Conservation (phyloP, 2,329 filamentous ascomycete species). For the Alternaria incomplexa region DNA sequence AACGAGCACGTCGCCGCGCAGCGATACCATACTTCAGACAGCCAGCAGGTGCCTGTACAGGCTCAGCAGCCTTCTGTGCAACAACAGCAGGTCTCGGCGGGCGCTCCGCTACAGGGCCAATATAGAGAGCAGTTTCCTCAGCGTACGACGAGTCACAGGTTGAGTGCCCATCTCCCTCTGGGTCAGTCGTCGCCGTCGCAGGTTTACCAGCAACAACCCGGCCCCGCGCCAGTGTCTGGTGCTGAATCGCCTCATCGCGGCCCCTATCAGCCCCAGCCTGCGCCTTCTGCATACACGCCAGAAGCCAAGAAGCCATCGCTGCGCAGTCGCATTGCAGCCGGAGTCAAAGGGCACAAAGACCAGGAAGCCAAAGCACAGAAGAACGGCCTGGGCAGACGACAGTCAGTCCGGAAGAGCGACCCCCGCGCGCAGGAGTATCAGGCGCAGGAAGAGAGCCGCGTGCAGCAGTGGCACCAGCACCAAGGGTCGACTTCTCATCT, state of each 20-base stretch:
- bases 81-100: slow-evolving; percentile 11
- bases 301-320: slow-evolving; percentile 43
- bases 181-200: slow-evolving; percentile 29
- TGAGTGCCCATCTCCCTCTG: slow-evolving; percentile 35
- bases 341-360: slow-evolving; percentile 40
- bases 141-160: slow-evolving; percentile 40
- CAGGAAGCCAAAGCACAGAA: slow-evolving; percentile 41
- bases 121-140: slow-evolving; percentile 34
- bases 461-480: slow-evolving; percentile 37
- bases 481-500: slow-evolving; percentile 43
- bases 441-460: slow-evolving; percentile 29
- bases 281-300: slow-evolving; percentile 15
- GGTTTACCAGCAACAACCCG: slow-evolving; percentile 34
- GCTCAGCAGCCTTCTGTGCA: slow-evolving; percentile 25
- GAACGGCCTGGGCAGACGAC: slow-evolving; percentile 39
- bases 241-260: slow-evolving; percentile 32
- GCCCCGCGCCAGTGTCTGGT: slow-evolving; percentile 28
- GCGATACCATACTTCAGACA: slow-evolving; percentile 31
- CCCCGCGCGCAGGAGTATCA: slow-evolving; percentile 35
- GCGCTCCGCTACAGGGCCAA: slow-evolving; percentile 18
- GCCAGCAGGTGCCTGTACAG: slow-evolving; percentile 27
- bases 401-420: slow-evolving; percentile 47
- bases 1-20: slow-evolving; percentile 40
- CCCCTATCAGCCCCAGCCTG: slow-evolving; percentile 31
- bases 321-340: slow-evolving; percentile 41